Conservation (phyloP, 495 filamentous ascomycete genomes). For the Elasticomyces elasticus region DNA sequence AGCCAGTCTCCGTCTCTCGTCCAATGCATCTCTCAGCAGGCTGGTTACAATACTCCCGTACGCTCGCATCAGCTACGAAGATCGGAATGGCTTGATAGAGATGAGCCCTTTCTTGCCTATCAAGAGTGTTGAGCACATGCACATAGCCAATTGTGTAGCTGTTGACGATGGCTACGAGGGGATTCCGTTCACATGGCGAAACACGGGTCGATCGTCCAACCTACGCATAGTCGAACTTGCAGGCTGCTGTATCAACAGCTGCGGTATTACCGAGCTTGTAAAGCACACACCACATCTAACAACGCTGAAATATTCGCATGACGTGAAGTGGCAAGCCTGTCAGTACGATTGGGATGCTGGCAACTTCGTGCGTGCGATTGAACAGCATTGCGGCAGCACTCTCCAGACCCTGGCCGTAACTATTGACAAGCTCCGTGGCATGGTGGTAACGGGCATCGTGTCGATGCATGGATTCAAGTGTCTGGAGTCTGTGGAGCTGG, state of each 20-base stretch:
- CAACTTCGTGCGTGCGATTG: conserved; percentile 31
- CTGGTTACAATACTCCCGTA: background rate
- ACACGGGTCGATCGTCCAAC: background rate
- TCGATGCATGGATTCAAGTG: conserved; percentile 30
- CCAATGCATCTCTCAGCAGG: background rate
- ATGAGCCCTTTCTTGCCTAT: background rate
- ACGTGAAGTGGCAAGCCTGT: conserved; percentile 16
- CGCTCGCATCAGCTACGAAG: background rate
- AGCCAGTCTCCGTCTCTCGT: background rate
- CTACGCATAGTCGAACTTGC: conserved; percentile 13
- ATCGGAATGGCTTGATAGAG: background rate
- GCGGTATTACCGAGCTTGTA: conserved; percentile 32
- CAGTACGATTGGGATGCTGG: conserved; percentile 32
- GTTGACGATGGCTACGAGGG: conserved; percentile 2
- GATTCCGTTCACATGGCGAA: background rate
- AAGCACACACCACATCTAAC: conserved; percentile 29
- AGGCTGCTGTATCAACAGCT: conserved; percentile 28
- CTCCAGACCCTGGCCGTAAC: conserved; percentile 30
- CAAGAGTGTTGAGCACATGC: background rate
- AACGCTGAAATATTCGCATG: conserved; percentile 29
- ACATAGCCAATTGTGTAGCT: background rate
- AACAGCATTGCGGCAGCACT: conserved; percentile 28
- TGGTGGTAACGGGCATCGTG: conserved; percentile 28
- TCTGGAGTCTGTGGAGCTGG: conserved; percentile 27
- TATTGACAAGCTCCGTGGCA: conserved; percentile 24